Conservation (phyloP, 2,329 filamentous ascomycete genomes). For the Diplodia scrobiculata region DNA sequence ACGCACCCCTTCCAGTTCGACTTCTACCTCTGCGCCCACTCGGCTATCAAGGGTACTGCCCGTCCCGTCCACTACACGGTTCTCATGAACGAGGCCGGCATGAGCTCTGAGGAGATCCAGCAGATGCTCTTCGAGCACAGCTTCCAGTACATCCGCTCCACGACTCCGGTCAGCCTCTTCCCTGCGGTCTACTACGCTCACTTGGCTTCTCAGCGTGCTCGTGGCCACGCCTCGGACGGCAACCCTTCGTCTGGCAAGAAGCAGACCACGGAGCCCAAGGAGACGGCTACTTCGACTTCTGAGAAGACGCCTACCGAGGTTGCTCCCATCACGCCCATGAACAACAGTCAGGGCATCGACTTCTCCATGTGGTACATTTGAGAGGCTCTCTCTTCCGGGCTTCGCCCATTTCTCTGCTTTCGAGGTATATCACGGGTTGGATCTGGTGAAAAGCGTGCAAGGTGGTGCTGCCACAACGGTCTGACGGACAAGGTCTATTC, state of each 20-base stretch:
- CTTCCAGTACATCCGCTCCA: constrained; percentile 89
- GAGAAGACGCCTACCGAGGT: constrained; percentile 40
- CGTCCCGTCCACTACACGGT: constrained; percentile 92
- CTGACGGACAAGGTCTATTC: not conserved
- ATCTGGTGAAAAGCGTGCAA: not conserved
- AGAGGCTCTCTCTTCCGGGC: constrained; percentile 9
- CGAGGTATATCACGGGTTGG: not conserved
- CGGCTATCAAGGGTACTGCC: constrained; percentile 90
- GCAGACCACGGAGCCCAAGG: constrained; percentile 31
- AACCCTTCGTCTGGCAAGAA: constrained; percentile 28
- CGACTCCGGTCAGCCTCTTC: constrained; percentile 83
- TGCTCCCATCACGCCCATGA: constrained; percentile 47
- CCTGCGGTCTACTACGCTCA: constrained; percentile 97
- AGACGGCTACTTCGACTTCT: constrained; percentile 38
- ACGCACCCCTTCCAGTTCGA: constrained; percentile 90
- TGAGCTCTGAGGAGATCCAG: constrained; percentile 70
- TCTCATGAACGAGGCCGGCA: constrained; percentile 75
- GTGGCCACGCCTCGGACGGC: constrained; percentile 57
- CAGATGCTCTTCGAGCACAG: constrained; percentile 92
- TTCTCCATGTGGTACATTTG: constrained; percentile 56
- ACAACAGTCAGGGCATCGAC: constrained; percentile 45
- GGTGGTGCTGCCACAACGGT: not conserved
- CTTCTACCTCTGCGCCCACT: constrained; percentile 72
- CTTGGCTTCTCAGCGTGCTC: constrained; percentile 77
- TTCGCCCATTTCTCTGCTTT: not conserved